These are phyloP conservation scores for Dothideomycetidae sp. DNA, from an alignment of 2,329 filamentous ascomycete genomes.

Conservation along the genomic window DNA sequence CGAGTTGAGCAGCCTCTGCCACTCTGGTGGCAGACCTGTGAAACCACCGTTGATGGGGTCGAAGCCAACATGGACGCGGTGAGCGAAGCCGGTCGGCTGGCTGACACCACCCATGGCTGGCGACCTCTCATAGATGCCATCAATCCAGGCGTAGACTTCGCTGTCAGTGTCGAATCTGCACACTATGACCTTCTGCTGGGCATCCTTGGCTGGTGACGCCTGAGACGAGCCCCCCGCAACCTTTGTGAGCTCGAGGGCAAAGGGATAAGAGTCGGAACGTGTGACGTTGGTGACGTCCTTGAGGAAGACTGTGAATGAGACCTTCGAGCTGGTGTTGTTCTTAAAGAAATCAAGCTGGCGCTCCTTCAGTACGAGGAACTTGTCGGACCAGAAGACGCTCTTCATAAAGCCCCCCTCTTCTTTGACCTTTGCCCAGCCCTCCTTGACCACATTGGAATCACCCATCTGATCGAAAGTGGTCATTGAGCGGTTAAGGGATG, in stretches of 20 bases:
- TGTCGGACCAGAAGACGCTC: constrained; percentile 72
- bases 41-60: constrained; percentile 92
- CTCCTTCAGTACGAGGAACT: constrained; percentile 82
- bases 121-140: constrained; percentile 91
- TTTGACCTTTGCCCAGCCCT: constrained; percentile 74
- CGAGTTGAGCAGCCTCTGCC: constrained; percentile 90
- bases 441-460: constrained; percentile 31
- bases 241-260: constrained; percentile 87
- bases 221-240: constrained; percentile 49
- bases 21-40: constrained; percentile 84
- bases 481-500: constrained; percentile 28
- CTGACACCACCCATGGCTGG: constrained; percentile 96
- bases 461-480: constrained; percentile 26
- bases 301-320: constrained; percentile 71
- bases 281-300: constrained; percentile 83
- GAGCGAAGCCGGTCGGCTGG: constrained; percentile 95
- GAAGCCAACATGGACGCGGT: constrained; percentile 94
- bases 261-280: constrained; percentile 78
- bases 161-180: constrained; percentile 92
- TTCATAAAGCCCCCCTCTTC: constrained; percentile 77
- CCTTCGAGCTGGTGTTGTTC: constrained; percentile 64
- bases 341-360: constrained; percentile 92
- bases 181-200: constrained; percentile 67
- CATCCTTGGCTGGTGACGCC: constrained; percentile 62
- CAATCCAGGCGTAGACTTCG: constrained; percentile 97